Percentiles rank a stretch among this genome's conserved stretches.
phyloP scores from a whole-genome alignment of 2,329 filamentous ascomycete genomes.

The Teratosphaeria nubilosa region DNA sequence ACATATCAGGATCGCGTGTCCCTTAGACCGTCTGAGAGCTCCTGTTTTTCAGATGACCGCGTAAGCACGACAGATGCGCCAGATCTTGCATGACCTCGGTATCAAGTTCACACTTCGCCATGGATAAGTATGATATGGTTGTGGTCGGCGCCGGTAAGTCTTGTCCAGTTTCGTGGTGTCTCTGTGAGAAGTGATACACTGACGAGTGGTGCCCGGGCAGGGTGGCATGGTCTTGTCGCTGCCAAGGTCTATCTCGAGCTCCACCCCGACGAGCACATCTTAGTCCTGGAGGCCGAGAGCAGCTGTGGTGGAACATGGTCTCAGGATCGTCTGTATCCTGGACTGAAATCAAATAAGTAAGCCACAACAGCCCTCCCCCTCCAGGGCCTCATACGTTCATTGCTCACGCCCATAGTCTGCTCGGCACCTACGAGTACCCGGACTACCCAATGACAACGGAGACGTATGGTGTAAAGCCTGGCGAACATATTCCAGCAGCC shows the following conservation, averaged over 20 bases:
- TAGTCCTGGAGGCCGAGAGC: background rate
- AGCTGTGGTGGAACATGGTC: conserved; percentile 58
- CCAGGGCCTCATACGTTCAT: background rate
- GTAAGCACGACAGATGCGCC: background rate
- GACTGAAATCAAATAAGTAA: conserved; percentile 60
- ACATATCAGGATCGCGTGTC: background rate
- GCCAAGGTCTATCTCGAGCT: background rate
- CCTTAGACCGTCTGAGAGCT: background rate
- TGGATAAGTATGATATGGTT: background rate
- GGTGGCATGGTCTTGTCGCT: background rate
- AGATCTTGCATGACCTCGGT: background rate
- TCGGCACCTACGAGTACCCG: conserved; percentile 62
- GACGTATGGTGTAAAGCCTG: conserved; percentile 36
- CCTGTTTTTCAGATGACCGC: background rate
- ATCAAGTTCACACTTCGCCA: background rate
- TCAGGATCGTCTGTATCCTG: conserved; percentile 54
- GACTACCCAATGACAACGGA: conserved; percentile 56
- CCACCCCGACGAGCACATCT: background rate
- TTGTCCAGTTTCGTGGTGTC: background rate
- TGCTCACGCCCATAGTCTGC: conserved; percentile 29
- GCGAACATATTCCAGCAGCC: conserved; percentile 50
- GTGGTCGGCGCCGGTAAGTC: background rate
- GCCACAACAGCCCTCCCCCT: background rate
- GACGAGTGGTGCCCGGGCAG: background rate
- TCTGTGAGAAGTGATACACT: background rate